These are phyloP conservation scores for Xylaria multiplex DNA, from an alignment of 2,329 filamentous ascomycete species.

Conservation along the genomic window DNA sequence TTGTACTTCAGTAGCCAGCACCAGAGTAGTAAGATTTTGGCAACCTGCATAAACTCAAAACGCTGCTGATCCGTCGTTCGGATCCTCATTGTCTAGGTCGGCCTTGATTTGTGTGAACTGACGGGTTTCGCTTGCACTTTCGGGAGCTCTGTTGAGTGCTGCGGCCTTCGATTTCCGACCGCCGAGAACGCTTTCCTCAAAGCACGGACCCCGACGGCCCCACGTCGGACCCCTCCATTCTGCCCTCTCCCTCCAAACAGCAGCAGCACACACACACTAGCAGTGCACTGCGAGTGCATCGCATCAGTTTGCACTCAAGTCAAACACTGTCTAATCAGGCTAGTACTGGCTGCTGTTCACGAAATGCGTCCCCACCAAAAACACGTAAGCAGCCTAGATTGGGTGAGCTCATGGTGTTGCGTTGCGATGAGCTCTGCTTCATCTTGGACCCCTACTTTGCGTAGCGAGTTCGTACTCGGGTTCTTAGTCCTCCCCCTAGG, in stretches of 20 bases:
- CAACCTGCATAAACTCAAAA: conserved; percentile 27
- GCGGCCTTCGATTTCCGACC: conserved; percentile 26
- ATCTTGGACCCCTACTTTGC: conserved; percentile 6
- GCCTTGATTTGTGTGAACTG: conserved; percentile 34
- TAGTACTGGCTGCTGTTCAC: conserved; percentile 18
- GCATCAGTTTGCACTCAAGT: background rate
- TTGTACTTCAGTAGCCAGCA: conserved; percentile 5
- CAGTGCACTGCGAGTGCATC: no score
- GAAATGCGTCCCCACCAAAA: conserved; percentile 27
- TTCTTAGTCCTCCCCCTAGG: background rate
- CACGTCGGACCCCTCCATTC: conserved; percentile 25
- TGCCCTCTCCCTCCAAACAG: no score
- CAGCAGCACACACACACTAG: no score
- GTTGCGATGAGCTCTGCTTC: conserved; percentile 17
- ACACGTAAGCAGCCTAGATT: conserved; percentile 39
- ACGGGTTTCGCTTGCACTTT: background rate
- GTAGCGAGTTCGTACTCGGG: conserved; percentile 32
- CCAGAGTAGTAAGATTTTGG: conserved; percentile 28
- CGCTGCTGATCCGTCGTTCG: conserved; percentile 2
- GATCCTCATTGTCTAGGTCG: conserved; percentile 20
- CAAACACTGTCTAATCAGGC: background rate
- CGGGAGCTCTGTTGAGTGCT: conserved; percentile 27
- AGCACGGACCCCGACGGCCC: conserved; percentile 26
- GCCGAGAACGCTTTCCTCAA: conserved; percentile 21
- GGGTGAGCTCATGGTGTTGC: conserved; percentile 18